phyloP scores from a whole-genome alignment of 2,329 filamentous ascomycete genomes.

The Botrytis paeoniae region DNA sequence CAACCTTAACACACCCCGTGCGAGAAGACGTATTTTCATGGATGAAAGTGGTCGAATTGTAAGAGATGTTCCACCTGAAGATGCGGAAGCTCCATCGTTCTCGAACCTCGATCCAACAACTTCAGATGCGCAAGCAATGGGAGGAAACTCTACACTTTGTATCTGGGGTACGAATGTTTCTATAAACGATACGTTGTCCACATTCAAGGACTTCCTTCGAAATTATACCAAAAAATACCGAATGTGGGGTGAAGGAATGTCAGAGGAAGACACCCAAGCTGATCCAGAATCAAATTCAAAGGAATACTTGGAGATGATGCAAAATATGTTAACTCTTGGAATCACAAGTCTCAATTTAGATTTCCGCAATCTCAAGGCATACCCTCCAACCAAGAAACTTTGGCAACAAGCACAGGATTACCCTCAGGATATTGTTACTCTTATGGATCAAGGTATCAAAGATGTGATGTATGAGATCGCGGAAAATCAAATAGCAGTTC shows the following conservation, averaged over 20 bases:
- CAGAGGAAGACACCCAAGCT: constrained; percentile 68
- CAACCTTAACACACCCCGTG: constrained; percentile 53
- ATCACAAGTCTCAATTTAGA: constrained; percentile 84
- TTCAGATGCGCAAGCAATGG: constrained; percentile 85
- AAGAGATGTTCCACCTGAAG: constrained; percentile 49
- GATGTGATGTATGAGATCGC: constrained; percentile 91
- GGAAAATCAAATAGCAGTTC: constrained; percentile 70
- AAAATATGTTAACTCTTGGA: constrained; percentile 87
- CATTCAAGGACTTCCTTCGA: constrained; percentile 87
- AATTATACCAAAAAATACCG: constrained; percentile 94
- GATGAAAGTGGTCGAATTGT: constrained; percentile 57
- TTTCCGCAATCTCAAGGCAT: constrained; percentile 83
- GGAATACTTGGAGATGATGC: constrained; percentile 80
- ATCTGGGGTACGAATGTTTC: constrained; percentile 99
- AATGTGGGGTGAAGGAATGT: constrained; percentile 82
- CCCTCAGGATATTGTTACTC: constrained; percentile 90
- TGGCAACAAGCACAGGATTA: constrained; percentile 95
- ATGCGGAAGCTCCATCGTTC: constrained; percentile 60
- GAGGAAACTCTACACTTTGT: constrained; percentile 74
- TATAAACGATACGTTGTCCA: constrained; percentile 79
- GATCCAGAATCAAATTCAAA: constrained; percentile 72
- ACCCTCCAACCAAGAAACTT: constrained; percentile 86
- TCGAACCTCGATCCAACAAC: constrained; percentile 72
- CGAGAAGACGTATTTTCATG: constrained; percentile 53
- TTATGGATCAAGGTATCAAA: constrained; percentile 94